phyloP scores from a whole-genome alignment of 1,139 yeast genomes.

The Hansenula lynferdii region DNA sequence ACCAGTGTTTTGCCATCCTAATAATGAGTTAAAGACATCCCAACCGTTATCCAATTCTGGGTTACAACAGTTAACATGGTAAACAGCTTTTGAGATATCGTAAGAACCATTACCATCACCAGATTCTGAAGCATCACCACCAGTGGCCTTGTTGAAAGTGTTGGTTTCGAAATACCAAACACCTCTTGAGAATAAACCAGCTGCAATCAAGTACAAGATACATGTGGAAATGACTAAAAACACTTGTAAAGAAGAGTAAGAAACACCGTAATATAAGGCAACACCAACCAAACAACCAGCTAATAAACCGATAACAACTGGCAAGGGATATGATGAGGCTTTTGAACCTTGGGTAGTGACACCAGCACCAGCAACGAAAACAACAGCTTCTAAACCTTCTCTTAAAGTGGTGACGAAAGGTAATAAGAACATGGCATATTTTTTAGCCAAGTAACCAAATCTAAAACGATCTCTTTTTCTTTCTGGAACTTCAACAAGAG shows the following conservation, averaged over 20 bases:
- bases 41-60: constrained; percentile 81
- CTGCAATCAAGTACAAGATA: constrained; percentile 72
- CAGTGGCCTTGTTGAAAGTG: constrained; percentile 52
- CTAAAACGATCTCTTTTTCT: constrained; percentile 25
- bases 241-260: constrained; percentile 61
- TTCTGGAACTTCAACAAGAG: constrained; percentile 36
- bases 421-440: constrained; percentile 67
- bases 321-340: constrained; percentile 71
- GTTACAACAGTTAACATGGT: constrained; percentile 92
- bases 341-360: constrained; percentile 39
- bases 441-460: constrained; percentile 31
- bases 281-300: constrained; percentile 67
- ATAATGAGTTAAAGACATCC: constrained; percentile 79
- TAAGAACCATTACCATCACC: constrained; percentile 91
- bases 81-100: constrained; percentile 63
- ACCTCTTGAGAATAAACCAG: constrained; percentile 82
- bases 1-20: constrained; percentile 88
- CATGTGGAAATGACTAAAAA: constrained; percentile 78
- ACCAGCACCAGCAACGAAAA: constrained; percentile 83
- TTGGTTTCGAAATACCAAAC: constrained; percentile 76
- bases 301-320: constrained; percentile 66
- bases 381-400: constrained; percentile 87
- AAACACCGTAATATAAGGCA: constrained; percentile 65
- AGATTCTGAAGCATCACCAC: constrained; percentile 80
- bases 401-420: constrained; percentile 78